A percentile compares a stretch with the other conserved stretches of the same genome.
Evolutionary conservation across 2,329 filamentous ascomycete genomes (phyloP).

Genomic region (Paraconiothyrium sp.): DNA sequence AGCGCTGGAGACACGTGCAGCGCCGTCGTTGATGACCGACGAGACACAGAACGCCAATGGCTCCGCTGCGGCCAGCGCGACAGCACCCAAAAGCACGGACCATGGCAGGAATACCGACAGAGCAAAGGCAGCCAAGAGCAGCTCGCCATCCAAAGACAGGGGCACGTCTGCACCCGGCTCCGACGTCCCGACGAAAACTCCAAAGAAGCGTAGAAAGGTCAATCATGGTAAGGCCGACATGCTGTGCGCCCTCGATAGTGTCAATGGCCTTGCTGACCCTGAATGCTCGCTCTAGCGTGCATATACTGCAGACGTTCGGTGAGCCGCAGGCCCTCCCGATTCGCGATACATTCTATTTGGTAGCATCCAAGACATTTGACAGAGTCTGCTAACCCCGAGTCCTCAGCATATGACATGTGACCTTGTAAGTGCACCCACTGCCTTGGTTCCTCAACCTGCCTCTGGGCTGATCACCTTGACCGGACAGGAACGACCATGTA

Average conservation of each 20-base stretch:
- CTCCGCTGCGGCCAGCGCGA: conserved; percentile 45
- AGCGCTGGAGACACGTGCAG: conserved; percentile 40
- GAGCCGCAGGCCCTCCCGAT: conserved; percentile 45
- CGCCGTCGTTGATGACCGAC: conserved; percentile 50
- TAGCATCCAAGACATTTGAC: conserved; percentile 32
- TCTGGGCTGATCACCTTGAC: conserved; percentile 49
- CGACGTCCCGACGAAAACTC: conserved; percentile 44
- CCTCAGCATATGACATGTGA: conserved; percentile 64
- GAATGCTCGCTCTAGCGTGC: conserved; percentile 51
- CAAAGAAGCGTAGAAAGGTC: conserved; percentile 63
- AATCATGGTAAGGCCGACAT: conserved; percentile 57
- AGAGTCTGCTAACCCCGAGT: conserved; percentile 46
- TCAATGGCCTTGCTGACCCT: conserved; percentile 42
- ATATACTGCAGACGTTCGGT: conserved; percentile 64
- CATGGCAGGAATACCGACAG: conserved; percentile 40
- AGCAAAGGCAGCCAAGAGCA: conserved; percentile 37
- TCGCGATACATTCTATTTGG: conserved; percentile 32
- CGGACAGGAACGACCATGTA: conserved; percentile 89
- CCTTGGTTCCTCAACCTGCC: conserved; percentile 17
- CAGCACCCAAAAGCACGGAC: conserved; percentile 39
- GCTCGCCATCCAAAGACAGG: conserved; percentile 42
- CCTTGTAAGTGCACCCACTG: conserved; percentile 49
- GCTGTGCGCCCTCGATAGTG: conserved; percentile 33
- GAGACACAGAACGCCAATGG: conserved; percentile 49
- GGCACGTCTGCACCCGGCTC: conserved; percentile 38